Evolutionary conservation across 306 rosid species (phyloP), one percentile per base, ranked within the genome.

Genomic region (Oxytropis ochrocephala): DNA sequence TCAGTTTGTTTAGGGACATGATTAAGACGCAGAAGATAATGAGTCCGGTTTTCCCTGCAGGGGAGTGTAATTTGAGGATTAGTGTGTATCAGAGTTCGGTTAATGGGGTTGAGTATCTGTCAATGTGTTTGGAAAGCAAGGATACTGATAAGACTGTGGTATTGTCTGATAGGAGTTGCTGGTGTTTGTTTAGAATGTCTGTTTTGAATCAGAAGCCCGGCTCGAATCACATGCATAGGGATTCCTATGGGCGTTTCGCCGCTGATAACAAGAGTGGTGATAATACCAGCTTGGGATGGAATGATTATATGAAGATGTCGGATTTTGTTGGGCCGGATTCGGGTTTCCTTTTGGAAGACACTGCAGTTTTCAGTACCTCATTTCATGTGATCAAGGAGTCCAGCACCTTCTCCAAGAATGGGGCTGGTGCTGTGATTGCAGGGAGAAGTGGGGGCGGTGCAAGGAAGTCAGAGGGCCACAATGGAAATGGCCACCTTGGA

Each of bases 101-200:
- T 18, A 95, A 85, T 73, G 93, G 93, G 33, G 88, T 84, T 1
- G 99, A 95, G 50, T 86, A 91, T 87, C 78, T 95, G 42, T 95
- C 99, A 5, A 95, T 95, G 99, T 95, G 99, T 81, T 84, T 95
- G 80, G 99, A 95, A 77, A 95, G 99, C 69, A 95, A 91, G 89
- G 99, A 95, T 58, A 88, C 97, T 0, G 99, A 95, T 67, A 95
- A 95, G 87, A 80, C 89, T 10, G 85, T 83, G 47, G 76, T 79
- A 75, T 69, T 89, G 87, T 81, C 95, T n/a, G 99, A 95, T 78
- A 91, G 90, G 89, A 95, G 99, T 69, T 89, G 99, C 64, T 95
- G 99, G 99, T 95, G 97, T 78, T 86, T 95, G 85, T 95, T 95
- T 79, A 76, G 99, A 35, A 95, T 89, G 99, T 89, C 99, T 0